Percentiles rank a stretch among this genome's conserved stretches.
phyloP scores from a whole-genome alignment of 352 stramenopile species.

The Globisporangium camurandrum region DNA sequence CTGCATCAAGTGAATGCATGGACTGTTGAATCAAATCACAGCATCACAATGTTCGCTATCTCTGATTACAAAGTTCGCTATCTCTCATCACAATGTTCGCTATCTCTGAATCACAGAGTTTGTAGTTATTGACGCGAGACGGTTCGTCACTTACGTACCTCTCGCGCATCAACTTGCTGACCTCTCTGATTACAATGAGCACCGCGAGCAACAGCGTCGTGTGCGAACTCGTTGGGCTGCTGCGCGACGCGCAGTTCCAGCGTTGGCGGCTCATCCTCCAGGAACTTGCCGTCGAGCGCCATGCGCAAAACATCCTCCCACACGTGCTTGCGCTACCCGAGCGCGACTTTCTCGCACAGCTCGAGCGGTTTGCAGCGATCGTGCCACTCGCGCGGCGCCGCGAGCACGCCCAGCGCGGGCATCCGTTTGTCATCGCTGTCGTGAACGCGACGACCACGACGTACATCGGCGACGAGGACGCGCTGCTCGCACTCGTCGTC shows the following conservation, averaged over 20 bases:
- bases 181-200: too few species aligned
- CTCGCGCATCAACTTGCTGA: too few species aligned
- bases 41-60: too few species aligned
- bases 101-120: too few species aligned
- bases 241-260: slow-evolving; percentile 53
- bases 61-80: too few species aligned
- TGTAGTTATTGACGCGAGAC: too few species aligned
- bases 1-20: too few species aligned
- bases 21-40: too few species aligned
- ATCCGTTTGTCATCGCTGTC: slow-evolving; percentile 46
- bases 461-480: slow-evolving; percentile 52
- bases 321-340: slow-evolving; percentile 42
- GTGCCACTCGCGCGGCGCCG: slow-evolving; percentile 22
- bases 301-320: slow-evolving; percentile 43
- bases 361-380: slow-evolving; percentile 21
- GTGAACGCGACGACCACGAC: slow-evolving; percentile 33
- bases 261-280: slow-evolving; percentile 52
- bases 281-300: slow-evolving; percentile 40
- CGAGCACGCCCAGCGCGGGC: slow-evolving; percentile 21
- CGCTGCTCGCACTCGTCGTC: slow-evolving; percentile 43
- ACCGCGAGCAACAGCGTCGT: slow-evolving; percentile 12
- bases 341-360: slow-evolving; percentile 40
- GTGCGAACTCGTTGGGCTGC: slow-evolving; percentile 53
- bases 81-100: too few species aligned
- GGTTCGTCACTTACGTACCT: too few species aligned